Conservation (phyloP, 257 asterid species). For the Solanum habrochaites region DNA sequence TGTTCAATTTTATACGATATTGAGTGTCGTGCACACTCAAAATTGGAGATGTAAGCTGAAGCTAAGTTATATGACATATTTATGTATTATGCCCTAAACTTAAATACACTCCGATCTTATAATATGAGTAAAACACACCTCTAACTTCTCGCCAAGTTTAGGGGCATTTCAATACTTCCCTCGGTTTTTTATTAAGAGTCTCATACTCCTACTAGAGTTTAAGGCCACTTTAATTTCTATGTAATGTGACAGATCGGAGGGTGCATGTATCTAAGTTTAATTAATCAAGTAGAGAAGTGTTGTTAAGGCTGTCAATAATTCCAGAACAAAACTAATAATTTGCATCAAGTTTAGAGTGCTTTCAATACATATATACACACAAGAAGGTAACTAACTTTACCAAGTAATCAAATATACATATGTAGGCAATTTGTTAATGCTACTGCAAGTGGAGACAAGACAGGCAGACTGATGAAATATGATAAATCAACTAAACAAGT, state of each 20-base stretch:
- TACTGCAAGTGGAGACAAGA: constrained; percentile 32
- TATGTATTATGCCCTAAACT: neutral
- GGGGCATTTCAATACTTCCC: neutral
- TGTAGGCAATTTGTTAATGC: constrained; percentile 45
- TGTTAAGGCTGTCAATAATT: neutral
- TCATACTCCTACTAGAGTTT: neutral
- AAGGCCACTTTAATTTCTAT: too few relatives aligned
- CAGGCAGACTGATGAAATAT: constrained; percentile 60
- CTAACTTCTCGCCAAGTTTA: neutral
- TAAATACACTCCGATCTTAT: neutral
- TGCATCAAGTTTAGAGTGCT: neutral
- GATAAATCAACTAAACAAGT: constrained; percentile 31
- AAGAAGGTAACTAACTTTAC: neutral
- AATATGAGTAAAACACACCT: neutral
- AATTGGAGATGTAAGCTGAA: neutral
- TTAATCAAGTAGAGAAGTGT: too few relatives aligned
- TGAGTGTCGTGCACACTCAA: neutral
- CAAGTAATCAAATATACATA: constrained; percentile 15
- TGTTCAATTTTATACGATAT: too few relatives aligned
- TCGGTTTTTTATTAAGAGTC: neutral
- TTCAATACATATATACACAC: neutral
- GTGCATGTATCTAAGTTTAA: neutral
- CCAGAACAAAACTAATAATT: too few relatives aligned
- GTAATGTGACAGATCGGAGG: neutral
- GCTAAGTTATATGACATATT: neutral